Conservation (phyloP, 345 rosid species). For the Rubroshorea leprosula region DNA sequence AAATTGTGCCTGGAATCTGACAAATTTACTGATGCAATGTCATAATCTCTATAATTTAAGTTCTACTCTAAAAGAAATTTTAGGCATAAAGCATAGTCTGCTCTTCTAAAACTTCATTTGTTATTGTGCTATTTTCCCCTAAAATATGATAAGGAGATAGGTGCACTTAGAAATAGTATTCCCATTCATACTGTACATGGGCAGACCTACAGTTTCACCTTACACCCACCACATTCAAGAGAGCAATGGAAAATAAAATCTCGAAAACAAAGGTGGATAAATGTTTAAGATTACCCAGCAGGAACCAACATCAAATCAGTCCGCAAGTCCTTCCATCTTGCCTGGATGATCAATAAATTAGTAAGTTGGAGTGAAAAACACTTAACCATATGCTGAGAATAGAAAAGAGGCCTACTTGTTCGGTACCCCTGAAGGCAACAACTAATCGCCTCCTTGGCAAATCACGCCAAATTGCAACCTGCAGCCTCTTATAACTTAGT, state of each 20-base stretch:
- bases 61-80: neutral
- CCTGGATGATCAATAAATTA: constrained; percentile 37
- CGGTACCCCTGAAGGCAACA: constrained; percentile 95
- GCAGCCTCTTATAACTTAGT: constrained; percentile 25
- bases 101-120: neutral
- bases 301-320: constrained; percentile 91
- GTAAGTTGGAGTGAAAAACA: constrained; percentile 16
- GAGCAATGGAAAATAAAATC: constrained; percentile 11
- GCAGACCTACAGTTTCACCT: neutral
- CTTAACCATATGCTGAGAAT: constrained; percentile 6
- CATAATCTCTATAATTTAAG: neutral
- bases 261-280: neutral
- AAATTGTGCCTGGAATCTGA: constrained; percentile 3
- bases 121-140: neutral
- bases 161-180: neutral
- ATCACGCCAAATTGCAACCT: constrained; percentile 99
- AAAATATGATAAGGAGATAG: neutral
- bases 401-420: constrained; percentile 56
- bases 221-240: neutral
- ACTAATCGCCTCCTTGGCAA: constrained; percentile 66
- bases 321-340: constrained; percentile 87
- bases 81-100: neutral
- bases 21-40: neutral
- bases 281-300: constrained; percentile 57
- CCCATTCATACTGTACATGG: neutral